These are phyloP conservation scores for Aspergillus spinulosporus DNA, from an alignment of 2,329 filamentous ascomycete genomes.

Conservation along the genomic window DNA sequence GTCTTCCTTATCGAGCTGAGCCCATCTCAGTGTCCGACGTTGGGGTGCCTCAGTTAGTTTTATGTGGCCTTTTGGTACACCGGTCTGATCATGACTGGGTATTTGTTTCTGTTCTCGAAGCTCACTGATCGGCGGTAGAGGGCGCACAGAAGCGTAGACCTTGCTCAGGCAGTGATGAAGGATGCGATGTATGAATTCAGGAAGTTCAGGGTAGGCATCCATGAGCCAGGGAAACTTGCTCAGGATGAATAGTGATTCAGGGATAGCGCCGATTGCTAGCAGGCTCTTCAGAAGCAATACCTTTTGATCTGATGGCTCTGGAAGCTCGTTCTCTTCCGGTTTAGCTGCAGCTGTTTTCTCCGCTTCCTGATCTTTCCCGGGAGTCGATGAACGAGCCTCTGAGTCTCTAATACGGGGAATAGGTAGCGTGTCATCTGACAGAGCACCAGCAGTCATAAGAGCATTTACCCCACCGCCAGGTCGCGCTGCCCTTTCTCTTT, in stretches of 20 bases:
- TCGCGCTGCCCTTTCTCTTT: constrained; percentile 70
- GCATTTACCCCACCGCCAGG: constrained; percentile 77
- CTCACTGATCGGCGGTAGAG: constrained; percentile 44
- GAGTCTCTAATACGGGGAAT: constrained; percentile 53
- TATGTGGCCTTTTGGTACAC: constrained; percentile 68
- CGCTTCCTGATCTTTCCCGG: constrained; percentile 56
- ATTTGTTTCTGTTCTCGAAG: constrained; percentile 53
- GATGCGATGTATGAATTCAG: constrained; percentile 80
- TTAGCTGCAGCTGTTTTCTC: constrained; percentile 38
- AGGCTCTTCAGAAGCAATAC: constrained; percentile 79
- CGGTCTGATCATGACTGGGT: constrained; percentile 63
- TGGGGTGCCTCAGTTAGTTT: constrained; percentile 60
- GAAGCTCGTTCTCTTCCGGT: constrained; percentile 52
- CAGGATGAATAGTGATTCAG: constrained; percentile 88
- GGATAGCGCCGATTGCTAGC: constrained; percentile 85
- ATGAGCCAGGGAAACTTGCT: constrained; percentile 91
- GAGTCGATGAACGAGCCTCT: constrained; percentile 52
- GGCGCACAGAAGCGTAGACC: constrained; percentile 60
- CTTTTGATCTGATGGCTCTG: constrained; percentile 85
- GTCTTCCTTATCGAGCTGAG: constrained; percentile 75
- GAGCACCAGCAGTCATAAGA: constrained; percentile 78
- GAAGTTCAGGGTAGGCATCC: constrained; percentile 78
- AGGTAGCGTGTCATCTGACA: constrained; percentile 75
- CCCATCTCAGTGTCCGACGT: constrained; percentile 77
- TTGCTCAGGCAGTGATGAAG: constrained; percentile 78